Percentiles rank a stretch among this genome's conserved stretches.
Evolutionary conservation across 1,139 yeast species (phyloP).

Genomic region (Casaregolazyma suthepensis): DNA sequence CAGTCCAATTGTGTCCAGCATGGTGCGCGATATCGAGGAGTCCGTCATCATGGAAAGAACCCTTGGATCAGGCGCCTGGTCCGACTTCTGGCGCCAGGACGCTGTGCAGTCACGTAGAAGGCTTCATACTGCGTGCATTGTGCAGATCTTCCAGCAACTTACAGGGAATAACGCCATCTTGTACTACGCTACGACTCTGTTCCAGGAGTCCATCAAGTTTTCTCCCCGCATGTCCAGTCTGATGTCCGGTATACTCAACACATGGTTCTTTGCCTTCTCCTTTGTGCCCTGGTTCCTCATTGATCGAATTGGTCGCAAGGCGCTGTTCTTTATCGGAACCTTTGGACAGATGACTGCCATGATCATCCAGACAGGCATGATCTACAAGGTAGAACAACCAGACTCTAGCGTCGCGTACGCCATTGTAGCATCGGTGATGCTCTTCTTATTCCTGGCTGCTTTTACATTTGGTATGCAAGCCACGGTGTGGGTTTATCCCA

Average conservation of each 20-base stretch:
- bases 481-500: slow-evolving; percentile 56
- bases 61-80: slow-evolving; percentile 17
- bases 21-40: slow-evolving; percentile 13
- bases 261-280: slow-evolving; percentile 26
- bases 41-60: slow-evolving; percentile 12
- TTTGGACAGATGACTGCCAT: slow-evolving; percentile 33
- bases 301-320: slow-evolving; percentile 48
- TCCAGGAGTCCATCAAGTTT: slow-evolving; percentile 42
- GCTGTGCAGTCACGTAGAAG: slow-evolving; percentile 14
- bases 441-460: slow-evolving; percentile 21
- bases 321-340: slow-evolving; percentile 39
- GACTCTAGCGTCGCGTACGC: slow-evolving; percentile 10
- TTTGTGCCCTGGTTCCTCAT: slow-evolving; percentile 37
- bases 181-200: slow-evolving; percentile 37
- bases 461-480: slow-evolving; percentile 25
- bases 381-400: slow-evolving; percentile 12
- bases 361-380: slow-evolving; percentile 14
- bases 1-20: slow-evolving; percentile 10
- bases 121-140: slow-evolving; percentile 14
- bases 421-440: slow-evolving; percentile 26
- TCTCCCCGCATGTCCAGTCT: slow-evolving; percentile 45
- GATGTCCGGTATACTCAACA: slow-evolving; percentile 54
- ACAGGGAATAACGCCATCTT: slow-evolving; percentile 64
- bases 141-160: slow-evolving; percentile 39
- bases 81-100: slow-evolving; percentile 14